Conservation (phyloP, 495 filamentous ascomycete genomes). For the Cudoniella acicularis region DNA sequence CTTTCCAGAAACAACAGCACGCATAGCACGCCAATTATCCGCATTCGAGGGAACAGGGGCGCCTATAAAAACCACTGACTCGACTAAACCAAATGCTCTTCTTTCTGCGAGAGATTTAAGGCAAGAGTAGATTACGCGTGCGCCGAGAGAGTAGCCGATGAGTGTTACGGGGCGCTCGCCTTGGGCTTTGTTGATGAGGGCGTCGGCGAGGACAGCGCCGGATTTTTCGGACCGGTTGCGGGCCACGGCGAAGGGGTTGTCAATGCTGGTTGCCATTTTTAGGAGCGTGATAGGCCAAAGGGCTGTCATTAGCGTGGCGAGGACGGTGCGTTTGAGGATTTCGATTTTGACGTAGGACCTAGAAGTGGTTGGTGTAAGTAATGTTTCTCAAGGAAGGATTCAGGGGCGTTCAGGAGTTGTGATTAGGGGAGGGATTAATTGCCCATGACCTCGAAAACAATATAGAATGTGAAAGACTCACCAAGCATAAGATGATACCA, state of each 20-base stretch:
- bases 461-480: too few relatives aligned
- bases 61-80: constrained; percentile 81
- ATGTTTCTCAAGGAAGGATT: too few relatives aligned
- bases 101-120: constrained; percentile 70
- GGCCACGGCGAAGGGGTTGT: constrained; percentile 85
- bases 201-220: constrained; percentile 78
- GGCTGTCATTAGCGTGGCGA: constrained; percentile 65
- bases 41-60: constrained; percentile 64
- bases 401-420: too few relatives aligned
- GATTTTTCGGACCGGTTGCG: constrained; percentile 82
- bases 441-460: too few relatives aligned
- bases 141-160: constrained; percentile 84
- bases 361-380: too few relatives aligned
- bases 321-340: constrained; percentile 59
- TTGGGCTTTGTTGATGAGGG: constrained; percentile 80
- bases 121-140: constrained; percentile 81
- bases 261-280: constrained; percentile 76
- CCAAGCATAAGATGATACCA: constrained; percentile 77
- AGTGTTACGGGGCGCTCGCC: constrained; percentile 89
- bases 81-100: constrained; percentile 79
- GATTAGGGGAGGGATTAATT: too few relatives aligned
- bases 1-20: constrained; percentile 50
- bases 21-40: constrained; percentile 49
- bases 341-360: constrained; percentile 70
- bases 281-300: constrained; percentile 75